Conservation (phyloP, 768 basidiomycete species). For the Psilocybe cyanescens region DNA sequence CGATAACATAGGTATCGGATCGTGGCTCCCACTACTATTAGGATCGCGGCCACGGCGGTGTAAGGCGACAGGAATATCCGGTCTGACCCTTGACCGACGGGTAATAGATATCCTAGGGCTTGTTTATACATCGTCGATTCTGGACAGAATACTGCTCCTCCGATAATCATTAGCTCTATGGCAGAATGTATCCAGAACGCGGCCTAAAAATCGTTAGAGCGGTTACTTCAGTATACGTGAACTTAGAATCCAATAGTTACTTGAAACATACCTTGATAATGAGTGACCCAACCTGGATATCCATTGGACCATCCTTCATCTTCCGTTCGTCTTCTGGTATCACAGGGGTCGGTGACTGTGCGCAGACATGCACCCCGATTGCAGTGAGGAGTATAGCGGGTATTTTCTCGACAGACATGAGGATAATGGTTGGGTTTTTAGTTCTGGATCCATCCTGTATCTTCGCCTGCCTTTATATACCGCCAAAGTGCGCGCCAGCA, state of each 20-base stretch:
- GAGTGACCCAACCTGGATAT: background rate
- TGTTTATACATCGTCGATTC: background rate
- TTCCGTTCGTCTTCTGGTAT: background rate
- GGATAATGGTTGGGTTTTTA: background rate
- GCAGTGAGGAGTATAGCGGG: background rate
- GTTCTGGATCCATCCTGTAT: background rate
- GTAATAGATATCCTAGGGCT: background rate
- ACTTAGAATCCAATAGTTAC: background rate
- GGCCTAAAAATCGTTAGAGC: background rate
- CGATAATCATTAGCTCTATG: background rate
- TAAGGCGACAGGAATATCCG: background rate
- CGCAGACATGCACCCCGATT: background rate
- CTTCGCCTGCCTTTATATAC: background rate
- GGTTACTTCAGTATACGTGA: background rate
- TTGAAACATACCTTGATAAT: background rate
- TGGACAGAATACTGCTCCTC: background rate
- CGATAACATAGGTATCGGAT: slow-evolving; percentile 41
- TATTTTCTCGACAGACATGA: slow-evolving; percentile 4
- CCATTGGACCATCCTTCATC: background rate
- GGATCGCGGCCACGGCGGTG: background rate
- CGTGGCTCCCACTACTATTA: background rate
- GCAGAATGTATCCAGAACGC: background rate
- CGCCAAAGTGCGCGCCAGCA: background rate
- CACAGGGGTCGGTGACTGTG: background rate
- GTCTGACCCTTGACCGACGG: background rate